phyloP scores from a whole-genome alignment of 2,329 filamentous ascomycete species.

The Tolypocladium sp. region DNA sequence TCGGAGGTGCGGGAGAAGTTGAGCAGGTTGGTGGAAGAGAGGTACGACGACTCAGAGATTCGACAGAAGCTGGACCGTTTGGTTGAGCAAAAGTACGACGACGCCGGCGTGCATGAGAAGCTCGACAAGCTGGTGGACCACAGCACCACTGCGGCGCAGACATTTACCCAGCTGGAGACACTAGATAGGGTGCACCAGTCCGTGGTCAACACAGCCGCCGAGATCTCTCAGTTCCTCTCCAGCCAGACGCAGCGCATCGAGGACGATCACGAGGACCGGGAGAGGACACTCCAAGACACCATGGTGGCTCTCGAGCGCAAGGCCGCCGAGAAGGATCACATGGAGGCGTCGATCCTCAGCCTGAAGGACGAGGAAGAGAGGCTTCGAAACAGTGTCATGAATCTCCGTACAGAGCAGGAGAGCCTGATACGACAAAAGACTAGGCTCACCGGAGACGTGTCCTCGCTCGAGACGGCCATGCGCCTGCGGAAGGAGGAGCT shows the following conservation, averaged over 20 bases:
- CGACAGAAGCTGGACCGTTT: conserved; percentile 19
- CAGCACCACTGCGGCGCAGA: conserved; percentile 56
- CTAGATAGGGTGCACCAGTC: conserved; percentile 85
- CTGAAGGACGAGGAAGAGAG: conserved; percentile 43
- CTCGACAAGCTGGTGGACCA: conserved; percentile 48
- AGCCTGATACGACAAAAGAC: conserved; percentile 69
- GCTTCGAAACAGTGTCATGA: conserved; percentile 44
- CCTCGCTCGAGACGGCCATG: conserved; percentile 82
- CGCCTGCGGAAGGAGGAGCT: conserved; percentile 85
- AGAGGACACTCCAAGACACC: conserved; percentile 72
- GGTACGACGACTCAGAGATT: conserved; percentile 18
- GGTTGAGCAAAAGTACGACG: conserved; percentile 50
- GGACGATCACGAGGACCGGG: conserved; percentile 69
- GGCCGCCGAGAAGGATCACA: conserved; percentile 53
- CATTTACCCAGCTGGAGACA: conserved; percentile 67
- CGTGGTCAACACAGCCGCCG: conserved; percentile 73
- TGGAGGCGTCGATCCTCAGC: conserved; percentile 44
- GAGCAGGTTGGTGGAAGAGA: conserved; percentile 26
- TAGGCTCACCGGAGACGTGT: conserved; percentile 74
- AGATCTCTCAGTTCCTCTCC: conserved; percentile 75
- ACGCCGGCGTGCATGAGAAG: conserved; percentile 25
- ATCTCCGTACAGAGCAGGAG: conserved; percentile 62
- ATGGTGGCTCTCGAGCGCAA: conserved; percentile 72
- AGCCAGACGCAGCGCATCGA: conserved; percentile 65
- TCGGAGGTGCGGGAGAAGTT: conserved; percentile 39